Evolutionary conservation across 306 rosid species (phyloP).

Genomic region (Hylodesmum podocarpum): DNA sequence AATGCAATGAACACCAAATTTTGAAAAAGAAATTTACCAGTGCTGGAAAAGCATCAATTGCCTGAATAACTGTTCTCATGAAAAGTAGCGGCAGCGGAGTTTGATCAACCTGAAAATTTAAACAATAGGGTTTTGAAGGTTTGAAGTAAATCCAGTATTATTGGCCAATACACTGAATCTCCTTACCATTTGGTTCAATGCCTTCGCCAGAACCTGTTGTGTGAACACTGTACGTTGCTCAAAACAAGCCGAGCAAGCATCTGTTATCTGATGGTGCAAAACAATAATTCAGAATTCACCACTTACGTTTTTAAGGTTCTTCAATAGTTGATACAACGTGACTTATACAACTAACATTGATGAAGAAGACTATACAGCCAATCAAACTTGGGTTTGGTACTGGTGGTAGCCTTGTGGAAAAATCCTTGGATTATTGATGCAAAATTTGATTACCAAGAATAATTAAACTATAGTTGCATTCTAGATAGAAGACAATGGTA

Average conservation of each 20-base stretch:
- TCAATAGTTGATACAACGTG: background rate
- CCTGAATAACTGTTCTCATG: slow-evolving; percentile 99
- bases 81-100: slow-evolving; percentile 95
- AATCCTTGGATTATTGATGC: background rate
- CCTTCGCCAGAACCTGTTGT: slow-evolving; percentile 97
- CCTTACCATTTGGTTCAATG: slow-evolving; percentile 89
- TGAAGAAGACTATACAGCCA: background rate
- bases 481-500: background rate
- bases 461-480: slow-evolving; percentile 5
- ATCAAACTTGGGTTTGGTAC: background rate
- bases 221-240: slow-evolving; percentile 99
- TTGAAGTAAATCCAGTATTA: slow-evolving; percentile 1
- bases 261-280: slow-evolving; percentile 74
- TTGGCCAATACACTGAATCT: background rate
- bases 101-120: slow-evolving; percentile 77
- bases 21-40: slow-evolving; percentile 53
- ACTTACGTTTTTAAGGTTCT: background rate
- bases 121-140: slow-evolving; percentile 12
- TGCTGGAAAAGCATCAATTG: slow-evolving; percentile 94
- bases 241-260: slow-evolving; percentile 97
- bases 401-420: background rate
- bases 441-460: background rate
- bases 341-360: slow-evolving; percentile 1
- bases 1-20: background rate
- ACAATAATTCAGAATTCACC: slow-evolving; percentile 33